Evolutionary conservation across 208 protist genomes (phyloP), one percentile per base, ranked within the genome.

Genomic region (Leishmania mexicana): DNA sequence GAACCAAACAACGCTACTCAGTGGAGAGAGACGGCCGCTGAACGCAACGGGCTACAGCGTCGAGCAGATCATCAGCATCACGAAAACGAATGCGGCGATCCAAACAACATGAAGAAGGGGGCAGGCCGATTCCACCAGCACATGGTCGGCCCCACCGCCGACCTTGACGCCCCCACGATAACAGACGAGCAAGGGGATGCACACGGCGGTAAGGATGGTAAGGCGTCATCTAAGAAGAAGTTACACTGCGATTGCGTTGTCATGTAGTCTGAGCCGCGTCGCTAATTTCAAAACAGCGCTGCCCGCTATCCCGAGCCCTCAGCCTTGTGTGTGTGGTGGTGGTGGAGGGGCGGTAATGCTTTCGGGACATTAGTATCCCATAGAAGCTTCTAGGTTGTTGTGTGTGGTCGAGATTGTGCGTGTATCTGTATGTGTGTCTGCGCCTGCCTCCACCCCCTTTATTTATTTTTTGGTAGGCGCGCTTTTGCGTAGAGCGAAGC

Each of bases 211-310:
- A 45, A 67, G 19, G 42, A 54, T 7, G 67, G 75, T 7, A 84
- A 73, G 58, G 2, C 13, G 19, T 62, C 28, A 5, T 13, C 78
- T 17, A 87, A 88, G 83, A 80, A 80, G 19, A 86, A 86, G 77
- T 77, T 79, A 2, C 88, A 83, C n/a, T 95, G 92, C 76, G 83
- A 89, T 28, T 94, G 91, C 70, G 42, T 24, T 76, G 53, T 89
- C 35, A 93, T 94, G 89, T 94, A 88, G 80, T 58, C 45, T 49
- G 1, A 17, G 51, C 47, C 24, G 47, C 73, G 38, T 78, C n/a
- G 17, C 72, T 54, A 19, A 40, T 42, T 19, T 74, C 47, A 64
- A 81, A 28, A 3, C 4, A 54, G 24, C n/a, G 53, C 24, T 71
- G 60, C 1, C 45, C 40, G 15, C 5, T 31, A 51, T n/a, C 49